Conservation (phyloP, 805 yeast species). For the Yamadazyma scolyti region DNA sequence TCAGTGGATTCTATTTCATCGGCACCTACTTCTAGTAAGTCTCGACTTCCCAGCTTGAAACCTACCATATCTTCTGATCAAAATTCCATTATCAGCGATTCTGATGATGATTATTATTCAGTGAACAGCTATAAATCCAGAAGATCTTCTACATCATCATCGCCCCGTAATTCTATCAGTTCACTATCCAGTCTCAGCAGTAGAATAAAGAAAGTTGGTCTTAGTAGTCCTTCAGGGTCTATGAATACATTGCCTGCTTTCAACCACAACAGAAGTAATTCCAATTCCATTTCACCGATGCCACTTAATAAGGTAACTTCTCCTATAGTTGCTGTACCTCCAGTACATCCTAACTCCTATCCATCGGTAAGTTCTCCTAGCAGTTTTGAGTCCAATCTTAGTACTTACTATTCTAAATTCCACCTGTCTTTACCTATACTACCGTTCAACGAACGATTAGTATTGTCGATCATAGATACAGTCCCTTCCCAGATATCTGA, state of each 20-base stretch:
- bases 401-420: conserved; percentile 39
- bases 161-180: conserved; percentile 31
- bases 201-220: conserved; percentile 20
- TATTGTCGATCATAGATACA: conserved; percentile 18
- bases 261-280: conserved; percentile 1
- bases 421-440: conserved; percentile 46
- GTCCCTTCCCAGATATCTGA: conserved; percentile 33
- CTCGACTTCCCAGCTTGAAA: conserved; percentile 29
- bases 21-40: conserved; percentile 31
- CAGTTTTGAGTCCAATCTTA: conserved; percentile 30
- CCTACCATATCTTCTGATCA: conserved; percentile 13
- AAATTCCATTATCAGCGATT: conserved; percentile 22
- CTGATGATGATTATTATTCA: conserved; percentile 34
- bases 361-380: conserved; percentile 7
- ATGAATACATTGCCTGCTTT: too few species aligned
- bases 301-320: neutral
- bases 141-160: conserved; percentile 16
- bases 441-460: conserved; percentile 27
- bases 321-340: neutral
- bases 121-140: conserved; percentile 16
- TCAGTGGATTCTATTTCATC: conserved; percentile 52
- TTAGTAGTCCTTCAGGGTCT: neutral
- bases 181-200: conserved; percentile 30
- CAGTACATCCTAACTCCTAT: conserved; percentile 4
- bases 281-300: conserved; percentile 4